Evolutionary conservation across 441 rosid genomes (phyloP).

Genomic region (Jatropha multifida): DNA sequence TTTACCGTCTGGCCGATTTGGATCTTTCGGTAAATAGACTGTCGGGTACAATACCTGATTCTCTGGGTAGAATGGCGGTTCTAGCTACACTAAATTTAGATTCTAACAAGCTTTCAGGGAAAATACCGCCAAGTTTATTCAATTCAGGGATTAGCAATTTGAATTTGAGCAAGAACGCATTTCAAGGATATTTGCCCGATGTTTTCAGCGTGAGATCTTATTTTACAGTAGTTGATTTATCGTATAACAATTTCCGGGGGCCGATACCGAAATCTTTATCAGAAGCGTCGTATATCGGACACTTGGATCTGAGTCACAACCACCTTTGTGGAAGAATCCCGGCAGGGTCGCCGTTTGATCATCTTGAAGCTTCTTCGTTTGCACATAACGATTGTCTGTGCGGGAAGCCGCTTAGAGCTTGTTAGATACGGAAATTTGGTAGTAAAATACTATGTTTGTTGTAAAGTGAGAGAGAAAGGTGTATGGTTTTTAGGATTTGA

Average conservation of each 20-base stretch:
- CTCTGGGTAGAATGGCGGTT: slow-evolving; percentile 78
- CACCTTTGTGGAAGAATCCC: slow-evolving; percentile 81
- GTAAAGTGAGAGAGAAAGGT: background rate
- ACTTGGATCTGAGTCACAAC: slow-evolving; percentile 82
- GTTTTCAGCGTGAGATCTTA: slow-evolving; percentile 71
- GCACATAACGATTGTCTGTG: slow-evolving; percentile 68
- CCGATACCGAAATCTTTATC: slow-evolving; percentile 57
- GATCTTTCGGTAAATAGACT: slow-evolving; percentile 68
- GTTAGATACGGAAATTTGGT: slow-evolving; percentile 19
- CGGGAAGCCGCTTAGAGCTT: slow-evolving; percentile 66
- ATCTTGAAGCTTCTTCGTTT: slow-evolving; percentile 81
- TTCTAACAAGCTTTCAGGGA: slow-evolving; percentile 54
- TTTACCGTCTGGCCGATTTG: slow-evolving; percentile 78
- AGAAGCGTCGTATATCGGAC: slow-evolving; percentile 65
- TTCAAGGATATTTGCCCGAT: slow-evolving; percentile 61
- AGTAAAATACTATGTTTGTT: background rate
- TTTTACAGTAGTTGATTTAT: slow-evolving; percentile 69
- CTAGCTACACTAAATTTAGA: slow-evolving; percentile 77
- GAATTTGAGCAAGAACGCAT: slow-evolving; percentile 60
- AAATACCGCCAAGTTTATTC: slow-evolving; percentile 54
- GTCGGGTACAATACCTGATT: slow-evolving; percentile 61
- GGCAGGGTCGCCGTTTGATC: slow-evolving; percentile 69
- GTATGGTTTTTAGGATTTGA: background rate
- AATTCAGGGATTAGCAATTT: slow-evolving; percentile 59
- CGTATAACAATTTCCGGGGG: slow-evolving; percentile 59